A percentile compares a stretch with the other conserved stretches of the same genome.
These are phyloP conservation scores for Colletotrichum sp. DNA, from an alignment of 2,329 filamentous ascomycete species.

Conservation along the genomic window DNA sequence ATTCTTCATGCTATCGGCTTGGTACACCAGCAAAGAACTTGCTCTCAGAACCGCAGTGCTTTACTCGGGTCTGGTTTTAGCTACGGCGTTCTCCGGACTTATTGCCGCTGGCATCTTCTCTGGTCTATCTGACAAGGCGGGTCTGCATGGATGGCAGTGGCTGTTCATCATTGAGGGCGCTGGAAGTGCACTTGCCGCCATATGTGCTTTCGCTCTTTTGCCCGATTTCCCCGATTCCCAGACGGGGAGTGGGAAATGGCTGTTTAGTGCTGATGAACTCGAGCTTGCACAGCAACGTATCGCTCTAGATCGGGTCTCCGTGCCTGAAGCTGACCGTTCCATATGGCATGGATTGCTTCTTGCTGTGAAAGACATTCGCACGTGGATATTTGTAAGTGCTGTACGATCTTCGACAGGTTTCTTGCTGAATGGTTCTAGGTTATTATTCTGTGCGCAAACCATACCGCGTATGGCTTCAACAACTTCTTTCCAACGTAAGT, in stretches of 20 bases:
- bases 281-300: conserved; percentile 14
- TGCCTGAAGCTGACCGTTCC: conserved; percentile 5
- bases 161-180: not conserved
- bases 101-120: conserved; percentile 23
- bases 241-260: not conserved
- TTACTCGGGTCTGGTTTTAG: not conserved
- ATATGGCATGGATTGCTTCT: conserved; percentile 22
- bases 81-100: not conserved
- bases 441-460: conserved; percentile 23
- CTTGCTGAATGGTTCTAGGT: not conserved
- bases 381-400: conserved; percentile 25
- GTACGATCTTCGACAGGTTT: rapidly evolving
- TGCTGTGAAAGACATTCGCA: conserved; percentile 25
- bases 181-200: not conserved
- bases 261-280: not conserved
- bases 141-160: not conserved
- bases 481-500: conserved; percentile 25
- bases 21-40: conserved; percentile 74
- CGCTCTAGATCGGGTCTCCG: conserved; percentile 23
- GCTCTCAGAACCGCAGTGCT: conserved; percentile 48
- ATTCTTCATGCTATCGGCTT: conserved; percentile 63
- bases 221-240: not conserved
- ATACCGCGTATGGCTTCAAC: conserved; percentile 26
- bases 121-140: not conserved
- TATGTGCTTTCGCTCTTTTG: not conserved